Evolutionary conservation across 2,329 filamentous ascomycete species (phyloP), one percentile per base, ranked within the genome.

Genomic region (Beauveria bassiana): DNA sequence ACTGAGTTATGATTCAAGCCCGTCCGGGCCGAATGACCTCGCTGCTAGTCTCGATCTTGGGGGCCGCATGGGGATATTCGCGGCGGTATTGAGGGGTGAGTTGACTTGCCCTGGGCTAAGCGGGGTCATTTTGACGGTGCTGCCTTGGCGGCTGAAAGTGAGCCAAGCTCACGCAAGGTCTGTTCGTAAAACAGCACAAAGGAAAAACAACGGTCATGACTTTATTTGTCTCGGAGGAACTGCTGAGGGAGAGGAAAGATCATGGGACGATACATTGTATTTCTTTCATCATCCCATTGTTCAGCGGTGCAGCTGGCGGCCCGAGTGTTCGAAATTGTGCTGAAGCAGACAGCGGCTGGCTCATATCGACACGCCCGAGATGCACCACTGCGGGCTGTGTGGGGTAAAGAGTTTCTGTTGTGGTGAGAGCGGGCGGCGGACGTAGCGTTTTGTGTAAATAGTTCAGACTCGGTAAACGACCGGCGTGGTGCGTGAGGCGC

Each of bases 31-130:
- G 57, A 59, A 45, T 59, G 49, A 16, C 5, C 7, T 49, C 10
- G 45, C 31, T 49, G 43, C 43, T 49, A 10, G 28, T 22, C n/a
- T 52, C 47, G 57, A 59, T 59, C 57, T 38, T 59, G 57, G 57
- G 55, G 38, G 56, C 56, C 46, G 24, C 46, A 51, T 59, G 56
- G 46, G 47, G 57, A 59, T 53, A 59, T 59, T 59, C 57, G 46
- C 57, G 57, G 57, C 57, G 47, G 38, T 45, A 59, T 59, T 59
- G 47, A 52, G 54, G 57, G 56, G 47, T 49, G 47, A 28, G 10
- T 46, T 56, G 31, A 47, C 26, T 58, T 24, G 31, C 45, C 16
- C n/a, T 49, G 55, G 31, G n/a, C 40, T n/a, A 43, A 20, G 20
- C 52, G 28, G 20, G 20, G 24, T 8, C 34, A 38, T 14, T 14